Evolutionary conservation across 2,329 filamentous ascomycete species (phyloP).

Genomic region (Chalaropsis ovoidea): DNA sequence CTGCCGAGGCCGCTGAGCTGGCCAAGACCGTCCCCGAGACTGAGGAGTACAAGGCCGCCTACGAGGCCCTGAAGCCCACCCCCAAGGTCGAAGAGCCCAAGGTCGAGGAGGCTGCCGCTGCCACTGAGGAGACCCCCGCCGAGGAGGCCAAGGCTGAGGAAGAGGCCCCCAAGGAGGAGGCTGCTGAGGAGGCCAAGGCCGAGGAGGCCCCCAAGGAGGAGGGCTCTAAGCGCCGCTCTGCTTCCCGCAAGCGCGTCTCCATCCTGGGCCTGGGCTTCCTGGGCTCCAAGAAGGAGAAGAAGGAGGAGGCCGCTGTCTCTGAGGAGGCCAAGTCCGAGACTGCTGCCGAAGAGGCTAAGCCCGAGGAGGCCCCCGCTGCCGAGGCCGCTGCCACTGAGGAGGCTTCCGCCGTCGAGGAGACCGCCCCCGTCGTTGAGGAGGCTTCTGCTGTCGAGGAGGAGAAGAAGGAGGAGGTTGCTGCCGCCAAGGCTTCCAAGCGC

Average conservation of each 20-base stretch:
- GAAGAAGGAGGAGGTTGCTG: slow-evolving; percentile 41
- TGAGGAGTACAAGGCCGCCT: slow-evolving; percentile 78
- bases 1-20: slow-evolving; percentile 73
- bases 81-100: slow-evolving; percentile 36
- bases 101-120: slow-evolving; percentile 34
- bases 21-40: slow-evolving; percentile 62
- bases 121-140: slow-evolving; percentile 31
- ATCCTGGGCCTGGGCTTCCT: slow-evolving; percentile 55
- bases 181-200: slow-evolving; percentile 32
- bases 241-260: slow-evolving; percentile 55
- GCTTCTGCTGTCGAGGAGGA: slow-evolving; percentile 38
- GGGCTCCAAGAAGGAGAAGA: slow-evolving; percentile 45
- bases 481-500: slow-evolving; percentile 38
- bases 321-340: slow-evolving; percentile 29
- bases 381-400: slow-evolving; percentile 33
- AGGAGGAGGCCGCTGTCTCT: slow-evolving; percentile 33
- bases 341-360: slow-evolving; percentile 23
- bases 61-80: slow-evolving; percentile 57
- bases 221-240: slow-evolving; percentile 49
- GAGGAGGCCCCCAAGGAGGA: slow-evolving; percentile 32
- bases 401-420: slow-evolving; percentile 39
- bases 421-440: slow-evolving; percentile 43
- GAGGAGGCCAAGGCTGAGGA: slow-evolving; percentile 32
- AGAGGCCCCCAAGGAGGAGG: slow-evolving; percentile 30
- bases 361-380: slow-evolving; percentile 34